Evolutionary conservation across 495 filamentous ascomycete species (phyloP), one percentile per base, ranked within the genome.

Genomic region (Daldinia decipiens): DNA sequence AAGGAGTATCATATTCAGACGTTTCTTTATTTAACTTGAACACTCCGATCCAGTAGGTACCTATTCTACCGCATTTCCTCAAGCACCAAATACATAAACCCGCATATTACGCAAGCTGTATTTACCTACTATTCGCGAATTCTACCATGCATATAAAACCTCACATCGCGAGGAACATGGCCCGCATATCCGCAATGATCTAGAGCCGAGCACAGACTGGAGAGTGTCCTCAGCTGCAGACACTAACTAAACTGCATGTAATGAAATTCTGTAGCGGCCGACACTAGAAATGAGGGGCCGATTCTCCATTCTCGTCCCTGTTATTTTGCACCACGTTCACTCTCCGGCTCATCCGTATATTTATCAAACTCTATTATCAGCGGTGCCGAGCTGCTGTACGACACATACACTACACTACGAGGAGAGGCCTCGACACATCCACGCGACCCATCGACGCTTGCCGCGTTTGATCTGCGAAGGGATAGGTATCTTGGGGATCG

Each of bases 281-380:
- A 11, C 26, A 6, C 50, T 29, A 31, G 45, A 26, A 51, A 7
- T 57, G 34, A 64, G 64, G 64, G 64, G 40, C 4, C 19, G 31
- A 11, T 65, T 50, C 70, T 65, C 70, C 70, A 72, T 72, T 24
- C 31, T 68, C 70, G 65, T 68, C 65, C 69, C 70, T 68, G 67
- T 72, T 72, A 68, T 72, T 68, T 72, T 59, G 65, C 65, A 57
- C 65, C 39, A 60, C 62, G 43, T 59, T 60, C 53, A 9, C 15
- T 68, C 60, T 68, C 70, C 70, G 65, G 38, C 45, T 50, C 38
- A 68, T 72, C 59, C 70, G 70, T 45, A 40, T 12, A 40, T 27
- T 51, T 51, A 60, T 9, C 38, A 9, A 21, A 62, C 34, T 57
- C 62, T 43, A 47, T 64, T 64, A 34, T 40, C 64, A 39, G 45